Evolutionary conservation across 352 stramenopile species (phyloP).

Genomic region (Phytopythium delawarense): DNA sequence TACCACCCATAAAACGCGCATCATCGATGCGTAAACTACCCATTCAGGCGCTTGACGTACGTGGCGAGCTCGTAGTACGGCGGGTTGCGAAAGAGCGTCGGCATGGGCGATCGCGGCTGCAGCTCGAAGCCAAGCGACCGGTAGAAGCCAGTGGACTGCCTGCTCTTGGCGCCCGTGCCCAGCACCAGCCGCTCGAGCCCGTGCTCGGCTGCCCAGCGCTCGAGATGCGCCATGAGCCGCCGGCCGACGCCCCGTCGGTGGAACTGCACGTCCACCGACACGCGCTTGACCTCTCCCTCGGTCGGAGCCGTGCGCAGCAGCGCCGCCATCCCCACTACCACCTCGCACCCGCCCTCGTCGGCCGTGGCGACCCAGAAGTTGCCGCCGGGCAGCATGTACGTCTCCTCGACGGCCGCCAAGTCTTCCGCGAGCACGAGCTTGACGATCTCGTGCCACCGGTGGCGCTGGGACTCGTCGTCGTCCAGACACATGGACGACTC

Average conservation of each 20-base stretch:
- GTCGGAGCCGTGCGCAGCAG: not conserved
- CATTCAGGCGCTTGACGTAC: constrained; percentile 17
- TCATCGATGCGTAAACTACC: not conserved
- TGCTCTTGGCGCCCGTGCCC: constrained; percentile 9
- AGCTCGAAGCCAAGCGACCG: constrained; percentile 8
- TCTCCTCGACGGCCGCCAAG: constrained; percentile 8
- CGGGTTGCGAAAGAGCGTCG: constrained; percentile 9
- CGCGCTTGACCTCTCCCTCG: constrained; percentile 12
- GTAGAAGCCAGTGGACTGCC: constrained; percentile 12
- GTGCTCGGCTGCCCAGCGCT: constrained; percentile 5
- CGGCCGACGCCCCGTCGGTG: constrained; percentile 10
- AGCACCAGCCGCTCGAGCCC: constrained; percentile 7
- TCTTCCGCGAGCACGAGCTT: not conserved
- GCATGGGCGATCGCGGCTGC: not conserved
- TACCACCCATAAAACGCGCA: not conserved
- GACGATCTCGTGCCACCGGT: constrained; percentile 9
- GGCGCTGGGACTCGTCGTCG: constrained; percentile 7
- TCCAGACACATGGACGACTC: constrained; percentile 9
- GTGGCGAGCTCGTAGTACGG: constrained; percentile 18
- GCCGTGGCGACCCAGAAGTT: constrained; percentile 17
- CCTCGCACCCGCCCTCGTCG: not conserved
- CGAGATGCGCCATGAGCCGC: constrained; percentile 7
- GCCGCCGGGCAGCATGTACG: constrained; percentile 14
- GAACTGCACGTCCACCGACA: constrained; percentile 9
- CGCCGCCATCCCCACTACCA: constrained; percentile 13